Conservation (phyloP, 1,284 basidiomycete genomes). For the Sparassis latifolia region DNA sequence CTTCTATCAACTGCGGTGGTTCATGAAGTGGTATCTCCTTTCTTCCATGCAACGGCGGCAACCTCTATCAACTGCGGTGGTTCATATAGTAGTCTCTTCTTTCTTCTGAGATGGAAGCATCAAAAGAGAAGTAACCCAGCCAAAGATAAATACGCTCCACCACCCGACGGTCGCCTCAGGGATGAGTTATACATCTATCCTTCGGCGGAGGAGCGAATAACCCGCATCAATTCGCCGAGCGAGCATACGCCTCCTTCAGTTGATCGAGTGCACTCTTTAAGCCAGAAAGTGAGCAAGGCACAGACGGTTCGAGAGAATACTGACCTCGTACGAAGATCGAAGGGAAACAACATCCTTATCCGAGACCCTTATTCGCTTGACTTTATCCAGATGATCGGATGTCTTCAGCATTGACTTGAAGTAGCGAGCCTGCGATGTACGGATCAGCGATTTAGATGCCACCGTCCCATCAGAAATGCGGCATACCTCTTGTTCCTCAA, state of each 20-base stretch:
- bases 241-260: conserved; percentile 31
- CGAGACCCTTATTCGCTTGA: conserved; percentile 68
- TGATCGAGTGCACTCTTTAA: conserved; percentile 30
- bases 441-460: not conserved
- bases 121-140: conserved; percentile 75
- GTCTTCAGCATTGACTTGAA: conserved; percentile 84
- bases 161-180: conserved; percentile 47
- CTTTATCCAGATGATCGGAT: conserved; percentile 66
- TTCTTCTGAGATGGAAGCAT: conserved; percentile 23
- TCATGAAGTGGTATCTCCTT: too few relatives aligned
- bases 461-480: too few relatives aligned
- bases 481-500: conserved; percentile 90
- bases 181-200: conserved; percentile 36
- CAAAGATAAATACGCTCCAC: conserved; percentile 48
- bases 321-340: conserved; percentile 60
- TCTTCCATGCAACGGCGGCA: too few relatives aligned
- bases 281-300: not conserved
- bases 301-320: conserved; percentile 9
- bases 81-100: too few relatives aligned
- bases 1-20: too few relatives aligned
- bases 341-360: conserved; percentile 58
- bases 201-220: conserved; percentile 39
- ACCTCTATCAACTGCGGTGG: too few relatives aligned
- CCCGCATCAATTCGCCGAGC: conserved; percentile 35
- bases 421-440: conserved; percentile 60